A percentile compares a stretch with the other conserved stretches of the same genome.
phyloP scores from a whole-genome alignment of 2,329 filamentous ascomycete genomes.

The Botrytis tulipae region DNA sequence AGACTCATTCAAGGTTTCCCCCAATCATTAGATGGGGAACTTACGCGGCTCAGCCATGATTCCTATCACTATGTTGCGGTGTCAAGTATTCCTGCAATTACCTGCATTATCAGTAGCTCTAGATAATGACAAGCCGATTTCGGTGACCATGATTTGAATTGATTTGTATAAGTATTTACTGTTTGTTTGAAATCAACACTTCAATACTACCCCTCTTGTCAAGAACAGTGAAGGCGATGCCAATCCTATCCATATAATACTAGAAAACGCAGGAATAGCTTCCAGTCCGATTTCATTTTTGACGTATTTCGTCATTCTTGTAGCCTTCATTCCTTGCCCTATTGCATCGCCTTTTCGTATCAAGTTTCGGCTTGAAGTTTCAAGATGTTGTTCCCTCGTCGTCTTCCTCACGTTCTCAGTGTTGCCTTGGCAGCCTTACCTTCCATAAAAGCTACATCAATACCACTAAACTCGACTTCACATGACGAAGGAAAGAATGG shows the following conservation, averaged over 20 bases:
- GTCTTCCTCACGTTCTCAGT: not conserved
- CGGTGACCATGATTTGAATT: not conserved
- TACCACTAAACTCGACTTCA: not conserved
- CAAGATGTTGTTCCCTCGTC: constrained; percentile 3
- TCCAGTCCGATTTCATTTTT: not conserved
- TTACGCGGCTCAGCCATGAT: not conserved
- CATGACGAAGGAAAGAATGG: constrained; percentile 42
- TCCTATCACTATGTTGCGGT: not conserved
- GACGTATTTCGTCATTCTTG: not conserved
- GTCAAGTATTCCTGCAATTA: not conserved
- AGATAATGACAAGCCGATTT: not conserved
- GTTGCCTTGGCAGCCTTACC: constrained; percentile 10
- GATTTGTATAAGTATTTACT: not conserved
- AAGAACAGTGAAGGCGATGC: not conserved
- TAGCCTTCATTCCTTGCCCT: not conserved
- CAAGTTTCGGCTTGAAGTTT: not conserved
- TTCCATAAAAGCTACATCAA: not conserved
- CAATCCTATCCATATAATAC: not conserved
- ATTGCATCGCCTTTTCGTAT: not conserved
- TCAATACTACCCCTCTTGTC: not conserved
- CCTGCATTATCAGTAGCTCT: not conserved
- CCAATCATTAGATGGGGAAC: not conserved
- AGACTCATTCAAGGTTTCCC: not conserved
- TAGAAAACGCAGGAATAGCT: not conserved
- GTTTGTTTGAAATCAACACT: not conserved